Evolutionary conservation across 495 filamentous ascomycete genomes (phyloP).

Genomic region (Filosporella fistucella): DNA sequence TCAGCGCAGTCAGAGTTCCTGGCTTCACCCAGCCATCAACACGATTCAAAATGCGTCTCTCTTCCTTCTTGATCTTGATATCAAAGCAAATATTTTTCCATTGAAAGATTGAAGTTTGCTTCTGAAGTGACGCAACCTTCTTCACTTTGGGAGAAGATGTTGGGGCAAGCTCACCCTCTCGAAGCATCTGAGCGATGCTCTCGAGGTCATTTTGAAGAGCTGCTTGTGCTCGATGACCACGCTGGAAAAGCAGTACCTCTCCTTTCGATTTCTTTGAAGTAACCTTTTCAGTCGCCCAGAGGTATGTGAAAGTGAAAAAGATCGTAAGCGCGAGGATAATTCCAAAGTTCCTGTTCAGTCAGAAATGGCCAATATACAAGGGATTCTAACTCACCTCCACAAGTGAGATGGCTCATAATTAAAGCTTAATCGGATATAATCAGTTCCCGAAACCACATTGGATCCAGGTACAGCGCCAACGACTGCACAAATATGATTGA

Average conservation of each 20-base stretch:
- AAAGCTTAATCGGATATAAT: conserved; percentile 39
- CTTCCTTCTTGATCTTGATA: conserved; percentile 74
- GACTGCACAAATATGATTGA: conserved; percentile 50
- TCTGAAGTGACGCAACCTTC: conserved; percentile 23
- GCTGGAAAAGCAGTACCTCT: conserved; percentile 79
- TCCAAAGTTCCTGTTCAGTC: conserved; percentile 43
- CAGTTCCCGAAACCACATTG: conserved; percentile 30
- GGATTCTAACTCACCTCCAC: conserved; percentile 36
- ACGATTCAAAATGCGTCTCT: conserved; percentile 69
- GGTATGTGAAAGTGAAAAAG: conserved; percentile 55
- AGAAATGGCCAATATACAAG: too few relatives aligned
- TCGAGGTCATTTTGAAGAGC: not conserved
- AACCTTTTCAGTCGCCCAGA: conserved; percentile 68
- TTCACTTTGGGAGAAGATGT: not conserved
- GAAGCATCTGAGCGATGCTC: too few relatives aligned
- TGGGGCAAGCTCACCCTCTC: not conserved
- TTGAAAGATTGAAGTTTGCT: conserved; percentile 68
- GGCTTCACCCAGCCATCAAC: conserved; percentile 89
- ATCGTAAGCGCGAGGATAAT: conserved; percentile 62
- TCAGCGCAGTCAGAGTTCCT: conserved; percentile 78
- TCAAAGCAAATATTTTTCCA: conserved; percentile 83
- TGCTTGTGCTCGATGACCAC: conserved; percentile 64
- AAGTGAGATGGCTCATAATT: conserved; percentile 52
- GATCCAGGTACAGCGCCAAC: conserved; percentile 72
- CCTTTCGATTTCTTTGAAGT: conserved; percentile 81